Evolutionary conservation across 2,329 filamentous ascomycete genomes (phyloP).

Genomic region (Rhynchosporium graminicola): DNA sequence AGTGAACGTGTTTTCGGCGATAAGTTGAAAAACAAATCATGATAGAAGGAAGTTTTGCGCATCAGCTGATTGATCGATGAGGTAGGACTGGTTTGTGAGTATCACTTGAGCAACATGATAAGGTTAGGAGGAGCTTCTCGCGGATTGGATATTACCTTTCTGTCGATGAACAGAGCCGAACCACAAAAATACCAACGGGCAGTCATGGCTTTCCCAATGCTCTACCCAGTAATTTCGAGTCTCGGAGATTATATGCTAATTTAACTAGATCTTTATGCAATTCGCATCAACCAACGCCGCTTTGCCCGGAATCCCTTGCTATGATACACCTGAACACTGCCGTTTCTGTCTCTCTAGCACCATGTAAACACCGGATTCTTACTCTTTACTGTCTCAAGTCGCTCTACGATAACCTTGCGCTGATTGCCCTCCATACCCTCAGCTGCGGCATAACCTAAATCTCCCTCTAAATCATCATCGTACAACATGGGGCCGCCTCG

Average conservation of each 20-base stretch:
- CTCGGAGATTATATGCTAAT: background rate
- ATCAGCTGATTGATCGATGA: background rate
- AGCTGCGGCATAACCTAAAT: constrained; percentile 90
- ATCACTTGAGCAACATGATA: background rate
- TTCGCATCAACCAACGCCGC: constrained; percentile 11
- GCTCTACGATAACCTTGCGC: constrained; percentile 94
- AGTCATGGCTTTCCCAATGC: background rate
- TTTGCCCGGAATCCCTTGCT: background rate
- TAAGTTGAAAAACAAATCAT: background rate
- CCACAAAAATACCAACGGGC: background rate
- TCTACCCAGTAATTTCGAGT: background rate
- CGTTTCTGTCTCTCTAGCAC: constrained; percentile 61
- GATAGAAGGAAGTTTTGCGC: background rate
- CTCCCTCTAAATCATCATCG: constrained; percentile 81
- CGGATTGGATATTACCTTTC: too few species aligned
- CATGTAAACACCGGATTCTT: constrained; percentile 96
- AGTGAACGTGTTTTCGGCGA: background rate
- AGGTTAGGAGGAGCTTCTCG: too few species aligned
- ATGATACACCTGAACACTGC: constrained; percentile 9
- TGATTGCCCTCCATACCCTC: constrained; percentile 90
- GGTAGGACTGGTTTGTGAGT: background rate
- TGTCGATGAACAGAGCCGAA: background rate
- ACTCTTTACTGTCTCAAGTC: constrained; percentile 92
- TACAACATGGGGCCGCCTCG: constrained; percentile 46
- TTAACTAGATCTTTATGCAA: constrained; percentile 7